Evolutionary conservation across 257 asterid species (phyloP).

Genomic region (Ligustrum vulgare): DNA sequence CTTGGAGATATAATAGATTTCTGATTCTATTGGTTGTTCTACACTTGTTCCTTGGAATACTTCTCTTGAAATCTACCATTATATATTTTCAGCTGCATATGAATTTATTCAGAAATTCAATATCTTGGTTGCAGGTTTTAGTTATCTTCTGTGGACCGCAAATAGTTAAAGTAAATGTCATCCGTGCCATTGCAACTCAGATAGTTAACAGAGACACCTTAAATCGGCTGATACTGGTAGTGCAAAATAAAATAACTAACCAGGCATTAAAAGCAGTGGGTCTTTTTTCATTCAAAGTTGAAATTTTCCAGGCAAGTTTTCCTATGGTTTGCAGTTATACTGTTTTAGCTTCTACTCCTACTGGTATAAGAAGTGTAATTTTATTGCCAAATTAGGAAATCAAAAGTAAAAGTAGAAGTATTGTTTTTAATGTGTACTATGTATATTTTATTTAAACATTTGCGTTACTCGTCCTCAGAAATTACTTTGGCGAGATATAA

Average conservation of each 20-base stretch:
- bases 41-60: neutral
- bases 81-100: conserved; percentile 3
- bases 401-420: neutral
- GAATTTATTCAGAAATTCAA: conserved; percentile 19
- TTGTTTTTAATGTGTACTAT: neutral
- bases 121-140: conserved; percentile 49
- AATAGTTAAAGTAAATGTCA: conserved; percentile 47
- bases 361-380: neutral
- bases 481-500: neutral
- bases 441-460: too few relatives aligned
- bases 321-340: neutral
- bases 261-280: conserved; percentile 70
- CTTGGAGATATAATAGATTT: neutral
- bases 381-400: neutral
- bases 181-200: conserved; percentile 49
- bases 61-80: conserved; percentile 3
- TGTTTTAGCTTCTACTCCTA: neutral
- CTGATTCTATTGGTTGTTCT: conserved; percentile 1
- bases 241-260: conserved; percentile 60
- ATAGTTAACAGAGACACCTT: conserved; percentile 48
- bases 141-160: conserved; percentile 56
- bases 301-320: conserved; percentile 65
- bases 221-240: conserved; percentile 56
- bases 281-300: conserved; percentile 60
- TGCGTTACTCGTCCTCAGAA: neutral